A percentile compares a stretch with the other conserved stretches of the same genome.
Conservation (phyloP, 164 flowering plant genomes). For the Saururus chinensis region DNA sequence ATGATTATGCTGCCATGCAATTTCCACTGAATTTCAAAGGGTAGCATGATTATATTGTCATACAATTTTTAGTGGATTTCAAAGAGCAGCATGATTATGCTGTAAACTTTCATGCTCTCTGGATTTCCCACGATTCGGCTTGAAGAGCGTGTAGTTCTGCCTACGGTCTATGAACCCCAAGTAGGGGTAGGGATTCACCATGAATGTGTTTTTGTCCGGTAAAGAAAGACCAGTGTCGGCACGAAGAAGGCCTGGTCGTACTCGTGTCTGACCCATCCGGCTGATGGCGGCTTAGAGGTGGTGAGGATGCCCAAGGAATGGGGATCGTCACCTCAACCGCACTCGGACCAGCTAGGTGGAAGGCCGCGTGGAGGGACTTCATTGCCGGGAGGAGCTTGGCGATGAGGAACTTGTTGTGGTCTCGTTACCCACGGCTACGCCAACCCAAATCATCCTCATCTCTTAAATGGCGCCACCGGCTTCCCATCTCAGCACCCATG, state of each 20-base stretch:
- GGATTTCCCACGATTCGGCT: conserved; percentile 45
- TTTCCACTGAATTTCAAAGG: no score
- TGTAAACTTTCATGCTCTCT: no score
- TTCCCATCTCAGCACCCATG: no score
- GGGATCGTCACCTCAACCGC: conserved; percentile 58
- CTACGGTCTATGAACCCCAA: conserved; percentile 37
- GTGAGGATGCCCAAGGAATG: conserved; percentile 64
- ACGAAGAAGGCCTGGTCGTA: conserved; percentile 37
- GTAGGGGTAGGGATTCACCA: conserved; percentile 87
- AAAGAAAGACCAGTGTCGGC: conserved; percentile 54
- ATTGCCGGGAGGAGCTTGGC: conserved; percentile 65
- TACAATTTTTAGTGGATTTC: no score
- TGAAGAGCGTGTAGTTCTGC: conserved; percentile 47
- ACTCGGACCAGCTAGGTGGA: conserved; percentile 29
- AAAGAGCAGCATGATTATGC: no score
- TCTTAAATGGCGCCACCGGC: no score
- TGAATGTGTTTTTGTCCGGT: conserved; percentile 59
- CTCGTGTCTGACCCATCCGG: conserved; percentile 49
- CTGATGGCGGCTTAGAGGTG: conserved; percentile 50
- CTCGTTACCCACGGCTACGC: conserved; percentile 66
- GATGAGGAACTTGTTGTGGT: conserved; percentile 24
- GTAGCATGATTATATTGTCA: no score
- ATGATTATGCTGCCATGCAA: no score
- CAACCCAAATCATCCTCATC: no score
- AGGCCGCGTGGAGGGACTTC: conserved; percentile 50